Evolutionary conservation across 2,329 filamentous ascomycete genomes (phyloP).

Genomic region (Coniosporium tulheliwenetii): DNA sequence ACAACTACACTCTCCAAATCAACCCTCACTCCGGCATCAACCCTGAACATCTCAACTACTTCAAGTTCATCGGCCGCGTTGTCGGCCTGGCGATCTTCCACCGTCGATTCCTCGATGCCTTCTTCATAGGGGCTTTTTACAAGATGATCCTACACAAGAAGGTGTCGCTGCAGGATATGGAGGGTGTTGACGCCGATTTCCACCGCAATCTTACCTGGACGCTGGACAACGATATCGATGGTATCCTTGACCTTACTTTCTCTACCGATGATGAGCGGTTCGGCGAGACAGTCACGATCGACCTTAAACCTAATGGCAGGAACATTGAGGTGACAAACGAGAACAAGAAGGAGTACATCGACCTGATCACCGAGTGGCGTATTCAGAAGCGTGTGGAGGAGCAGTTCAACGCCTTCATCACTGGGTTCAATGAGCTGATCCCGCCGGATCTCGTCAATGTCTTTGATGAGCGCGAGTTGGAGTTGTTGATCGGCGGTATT

Average conservation of each 20-base stretch:
- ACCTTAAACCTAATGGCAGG: conserved; percentile 77
- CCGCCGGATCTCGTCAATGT: conserved; percentile 94
- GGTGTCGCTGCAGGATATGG: conserved; percentile 87
- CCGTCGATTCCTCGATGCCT: conserved; percentile 89
- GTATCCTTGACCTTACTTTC: conserved; percentile 88
- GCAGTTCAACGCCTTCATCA: conserved; percentile 95
- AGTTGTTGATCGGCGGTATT: conserved; percentile 93
- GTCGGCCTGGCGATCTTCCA: conserved; percentile 98
- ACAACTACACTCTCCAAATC: conserved; percentile 99
- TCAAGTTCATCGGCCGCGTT: conserved; percentile 97
- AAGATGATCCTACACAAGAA: conserved; percentile 98
- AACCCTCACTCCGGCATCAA: conserved; percentile 99
- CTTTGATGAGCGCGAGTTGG: conserved; percentile 93
- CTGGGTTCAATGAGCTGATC: conserved; percentile 94
- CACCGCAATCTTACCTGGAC: conserved; percentile 96
- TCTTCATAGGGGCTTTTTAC: conserved; percentile 98
- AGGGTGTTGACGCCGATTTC: conserved; percentile 96
- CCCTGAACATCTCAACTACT: conserved; percentile 97
- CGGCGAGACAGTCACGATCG: conserved; percentile 83
- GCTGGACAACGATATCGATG: conserved; percentile 92
- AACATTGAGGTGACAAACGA: conserved; percentile 95
- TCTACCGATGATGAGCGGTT: conserved; percentile 96
- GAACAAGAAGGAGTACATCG: conserved; percentile 98
- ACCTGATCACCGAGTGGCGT: conserved; percentile 98
- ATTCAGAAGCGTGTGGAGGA: conserved; percentile 97